phyloP scores from a whole-genome alignment of 2,329 filamentous ascomycete species.

The Pseudocercospora vitis region DNA sequence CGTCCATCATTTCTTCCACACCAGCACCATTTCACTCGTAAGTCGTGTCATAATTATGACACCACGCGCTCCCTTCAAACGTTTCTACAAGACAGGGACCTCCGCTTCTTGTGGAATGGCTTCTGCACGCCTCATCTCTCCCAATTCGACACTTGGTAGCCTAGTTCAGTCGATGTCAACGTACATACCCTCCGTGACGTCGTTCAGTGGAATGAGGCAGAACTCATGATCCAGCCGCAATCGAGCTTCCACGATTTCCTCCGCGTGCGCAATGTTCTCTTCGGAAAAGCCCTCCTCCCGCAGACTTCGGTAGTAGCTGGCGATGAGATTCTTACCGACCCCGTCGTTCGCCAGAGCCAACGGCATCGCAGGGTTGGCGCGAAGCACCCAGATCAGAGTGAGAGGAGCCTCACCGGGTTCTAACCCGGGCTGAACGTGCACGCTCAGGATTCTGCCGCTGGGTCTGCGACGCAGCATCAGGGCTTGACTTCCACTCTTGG shows the following conservation, averaged over 20 bases:
- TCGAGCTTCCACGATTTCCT: conserved; percentile 22
- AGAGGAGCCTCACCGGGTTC: conserved; percentile 24
- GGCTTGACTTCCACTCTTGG: conserved; percentile 25
- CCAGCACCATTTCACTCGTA: neutral
- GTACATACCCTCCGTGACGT: conserved; percentile 25
- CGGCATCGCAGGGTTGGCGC: conserved; percentile 20
- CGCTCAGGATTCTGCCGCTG: conserved; percentile 18
- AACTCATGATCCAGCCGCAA: conserved; percentile 16
- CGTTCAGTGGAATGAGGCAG: conserved; percentile 20
- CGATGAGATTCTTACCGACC: conserved; percentile 17
- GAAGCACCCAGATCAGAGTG: conserved; percentile 29
- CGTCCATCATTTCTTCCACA: neutral
- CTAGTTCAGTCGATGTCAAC: conserved; percentile 21
- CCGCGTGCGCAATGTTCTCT: conserved; percentile 26
- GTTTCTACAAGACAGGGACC: no score
- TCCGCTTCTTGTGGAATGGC: no score
- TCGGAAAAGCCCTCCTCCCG: conserved; percentile 28
- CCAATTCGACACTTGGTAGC: no score
- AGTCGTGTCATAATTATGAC: neutral
- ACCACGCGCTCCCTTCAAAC: neutral
- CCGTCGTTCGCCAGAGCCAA: conserved; percentile 8
- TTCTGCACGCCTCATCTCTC: no score
- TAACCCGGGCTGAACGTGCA: conserved; percentile 29
- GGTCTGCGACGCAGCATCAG: conserved; percentile 22
- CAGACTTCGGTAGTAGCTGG: conserved; percentile 28